Conservation (phyloP, 1,284 basidiomycete species). For the Phlebopus sp. region DNA sequence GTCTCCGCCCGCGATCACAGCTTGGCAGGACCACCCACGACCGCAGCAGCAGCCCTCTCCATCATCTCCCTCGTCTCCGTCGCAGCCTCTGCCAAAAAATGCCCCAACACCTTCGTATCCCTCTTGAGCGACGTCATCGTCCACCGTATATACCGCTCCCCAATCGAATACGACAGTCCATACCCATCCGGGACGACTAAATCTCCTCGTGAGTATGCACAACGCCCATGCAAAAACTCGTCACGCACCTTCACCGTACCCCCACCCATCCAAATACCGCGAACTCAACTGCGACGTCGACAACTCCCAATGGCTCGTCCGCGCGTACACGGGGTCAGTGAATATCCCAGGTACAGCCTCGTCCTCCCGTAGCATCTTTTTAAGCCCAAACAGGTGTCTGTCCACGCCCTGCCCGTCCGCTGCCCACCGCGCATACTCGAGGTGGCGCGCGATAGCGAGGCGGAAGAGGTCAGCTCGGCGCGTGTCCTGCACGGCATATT, state of each 20-base stretch:
- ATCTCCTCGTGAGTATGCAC: no score
- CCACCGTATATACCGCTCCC: conserved; percentile 86
- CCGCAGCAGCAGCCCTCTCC: no score
- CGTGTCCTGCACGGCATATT: conserved; percentile 52
- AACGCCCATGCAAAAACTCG: conserved; percentile 5
- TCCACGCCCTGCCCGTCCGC: conserved; percentile 96
- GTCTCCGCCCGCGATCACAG: no score
- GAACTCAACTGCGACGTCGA: conserved; percentile 90
- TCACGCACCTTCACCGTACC: conserved; percentile 92
- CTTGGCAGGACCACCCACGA: no score
- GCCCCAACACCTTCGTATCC: conserved; percentile 61
- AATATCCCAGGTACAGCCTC: conserved; percentile 81
- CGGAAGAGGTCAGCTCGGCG: conserved; percentile 73
- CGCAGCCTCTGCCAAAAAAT: conserved; percentile 78
- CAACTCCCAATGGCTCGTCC: conserved; percentile 87
- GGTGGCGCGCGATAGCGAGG: conserved; percentile 77
- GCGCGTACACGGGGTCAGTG: conserved; percentile 70
- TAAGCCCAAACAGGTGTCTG: conserved; percentile 92
- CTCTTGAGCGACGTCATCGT: conserved; percentile 84
- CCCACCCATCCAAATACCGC: conserved; percentile 91
- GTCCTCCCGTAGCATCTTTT: conserved; percentile 75
- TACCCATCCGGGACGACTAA: conserved; percentile 90
- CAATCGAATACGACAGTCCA: conserved; percentile 91
- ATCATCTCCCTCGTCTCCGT: conserved; percentile 75
- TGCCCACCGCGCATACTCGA: conserved; percentile 87